Evolutionary conservation across 306 rosid genomes (phyloP), one percentile per base, ranked within the genome.

Genomic region (Calophaca sinica): DNA sequence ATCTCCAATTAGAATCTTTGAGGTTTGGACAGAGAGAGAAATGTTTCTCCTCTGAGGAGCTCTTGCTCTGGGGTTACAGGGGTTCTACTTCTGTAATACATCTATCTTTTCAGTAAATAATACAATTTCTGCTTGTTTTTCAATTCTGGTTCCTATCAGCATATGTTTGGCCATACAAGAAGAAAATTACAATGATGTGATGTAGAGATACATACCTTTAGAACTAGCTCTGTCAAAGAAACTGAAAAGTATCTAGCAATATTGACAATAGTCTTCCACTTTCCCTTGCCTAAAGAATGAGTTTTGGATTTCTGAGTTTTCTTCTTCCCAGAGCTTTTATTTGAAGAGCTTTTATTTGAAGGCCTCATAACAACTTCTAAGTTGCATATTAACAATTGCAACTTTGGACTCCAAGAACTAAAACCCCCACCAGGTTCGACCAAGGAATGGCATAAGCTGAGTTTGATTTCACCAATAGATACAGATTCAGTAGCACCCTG

Each of bases 401-500:
- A 82, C 83, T 90, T 92, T 28, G 93, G 96, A 74, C 85, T 93
- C 82, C 84, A 80, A 64, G 98, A 90, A 82, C 82, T 46, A 80
- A 63, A 75, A 81, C 88, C 89, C 72, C 49, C 82, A 50, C 90
- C 86, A 75, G 73, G 82, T 73, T 84, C 85, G 78, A 77, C 85
- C 83, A 81, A 80, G 70, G 90, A 88, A 82, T 79, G 89, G 50
- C 89, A 86, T 65, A 92, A 72, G 79, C 96, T 85, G 64, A 92
- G 86, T 71, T 84, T 96, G 53, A 96, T 86, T 89, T 96, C 98
- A 78, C 98, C 96, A 69, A 96, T 73, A 53, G 86, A 86, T 57
- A 96, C 70, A 49, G 93, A 90, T 85, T 92, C 97, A 76, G 89
- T 41, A 50, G 88, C 69, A 71, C 99, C 99, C 99, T 96, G 90